A percentile compares a stretch with the other conserved stretches of the same genome.
Evolutionary conservation across 768 basidiomycete genomes (phyloP).

Genomic region (Psilocybe subaeruginosa): DNA sequence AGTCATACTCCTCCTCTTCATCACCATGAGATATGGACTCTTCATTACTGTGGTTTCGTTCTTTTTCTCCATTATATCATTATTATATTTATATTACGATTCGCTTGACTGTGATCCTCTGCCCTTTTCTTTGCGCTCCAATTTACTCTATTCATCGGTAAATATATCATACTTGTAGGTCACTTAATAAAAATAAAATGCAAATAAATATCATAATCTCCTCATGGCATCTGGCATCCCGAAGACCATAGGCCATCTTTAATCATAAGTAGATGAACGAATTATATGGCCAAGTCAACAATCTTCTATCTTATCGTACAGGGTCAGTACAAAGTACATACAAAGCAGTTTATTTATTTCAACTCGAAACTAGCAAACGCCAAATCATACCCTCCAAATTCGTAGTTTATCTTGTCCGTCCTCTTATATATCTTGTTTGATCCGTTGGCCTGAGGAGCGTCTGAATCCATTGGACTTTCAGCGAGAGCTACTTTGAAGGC

Average conservation of each 20-base stretch:
- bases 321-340: slow-evolving; percentile 16
- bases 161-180: neutral
- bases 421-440: slow-evolving; percentile 57
- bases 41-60: neutral
- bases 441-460: neutral
- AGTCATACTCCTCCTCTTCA: neutral
- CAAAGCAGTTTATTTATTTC: slow-evolving; percentile 19
- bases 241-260: neutral
- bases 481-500: slow-evolving; percentile 72
- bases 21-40: slow-evolving; percentile 10
- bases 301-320: neutral
- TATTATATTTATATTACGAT: slow-evolving; percentile 1
- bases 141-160: neutral
- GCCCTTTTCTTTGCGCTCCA: neutral
- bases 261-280: neutral
- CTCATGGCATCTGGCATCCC: neutral
- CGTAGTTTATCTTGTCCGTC: slow-evolving; percentile 98
- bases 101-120: neutral
- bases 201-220: neutral
- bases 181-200: neutral
- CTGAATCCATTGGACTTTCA: slow-evolving; percentile 19
- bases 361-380: slow-evolving; percentile 88
- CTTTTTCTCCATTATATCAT: neutral
- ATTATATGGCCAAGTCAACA: neutral
- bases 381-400: slow-evolving; percentile 90